Evolutionary conservation across 352 stramenopile species (phyloP), one percentile per base, ranked within the genome.

Genomic region (Phytopythium aichiense): DNA sequence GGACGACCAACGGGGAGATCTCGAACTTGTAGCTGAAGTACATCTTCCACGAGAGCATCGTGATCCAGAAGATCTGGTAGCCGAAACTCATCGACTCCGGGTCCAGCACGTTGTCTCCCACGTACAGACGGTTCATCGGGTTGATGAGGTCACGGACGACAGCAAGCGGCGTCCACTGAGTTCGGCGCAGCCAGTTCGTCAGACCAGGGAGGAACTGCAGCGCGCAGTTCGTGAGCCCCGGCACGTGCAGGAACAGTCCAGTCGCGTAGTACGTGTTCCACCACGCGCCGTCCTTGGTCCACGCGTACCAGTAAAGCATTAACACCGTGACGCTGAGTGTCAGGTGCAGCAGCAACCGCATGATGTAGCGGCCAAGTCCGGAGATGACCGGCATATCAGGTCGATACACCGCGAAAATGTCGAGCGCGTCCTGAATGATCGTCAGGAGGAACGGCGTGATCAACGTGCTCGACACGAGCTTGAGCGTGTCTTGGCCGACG

Each of bases 11-110:
- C 35, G 92, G 94, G 30, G 91, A 95, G 15, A 99, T 98, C 69
- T 99, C 95, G 71, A 99, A 99, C 66, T 98, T 89, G 78, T 99
- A 99, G 58, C 94, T 98, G 72, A 99, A 99, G 67, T 94, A 98
- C 7, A 99, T 66, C 72, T 99, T 99, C 93, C 92, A 99, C 30
- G 78, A 72, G 25, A 99, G 79, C 65, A 99, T 85, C 13, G 91
- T 96, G 7, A 80, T 58, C 97, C 96, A 99, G 61, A 98, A 99
- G 48, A 98, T 79, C 54, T 98, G 82, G 71, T 99, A 99, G 9
- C 76, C 83, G 7, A 92, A 52, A 58, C 91, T 96, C 64, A 91
- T 84, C 6, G 81, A 90, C 42, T 94, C 89, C 7, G 94, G 96
- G 69, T 99, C 95, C 54, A 98, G 77, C 16, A 99, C 91, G 64